Evolutionary conservation across 2,329 filamentous ascomycete species (phyloP).

Genomic region (Magnaporthiopsis rhizophila): DNA sequence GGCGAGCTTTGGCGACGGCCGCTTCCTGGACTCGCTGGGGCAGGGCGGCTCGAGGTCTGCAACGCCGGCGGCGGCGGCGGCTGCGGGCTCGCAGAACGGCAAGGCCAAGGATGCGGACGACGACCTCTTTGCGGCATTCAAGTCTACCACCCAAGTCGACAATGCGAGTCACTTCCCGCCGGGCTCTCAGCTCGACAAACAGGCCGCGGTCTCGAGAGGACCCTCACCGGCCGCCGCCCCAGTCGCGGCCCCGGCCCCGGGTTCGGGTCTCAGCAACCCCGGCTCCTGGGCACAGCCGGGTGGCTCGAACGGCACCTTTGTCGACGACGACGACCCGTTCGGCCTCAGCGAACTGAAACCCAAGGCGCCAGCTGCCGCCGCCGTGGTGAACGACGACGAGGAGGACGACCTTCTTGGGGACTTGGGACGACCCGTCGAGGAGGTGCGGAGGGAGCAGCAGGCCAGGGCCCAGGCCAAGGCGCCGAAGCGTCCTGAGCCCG

Average conservation of each 20-base stretch:
- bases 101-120: constrained; percentile 41
- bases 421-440: constrained; percentile 55
- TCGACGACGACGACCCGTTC: constrained; percentile 83
- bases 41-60: constrained; percentile 17
- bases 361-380: constrained; percentile 22
- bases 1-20: constrained; percentile 66
- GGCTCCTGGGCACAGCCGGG: constrained; percentile 41
- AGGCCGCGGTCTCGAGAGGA: constrained; percentile 22
- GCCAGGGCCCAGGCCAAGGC: constrained; percentile 14
- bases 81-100: constrained; percentile 16
- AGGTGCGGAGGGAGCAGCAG: constrained; percentile 34
- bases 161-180: constrained; percentile 59
- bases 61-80: constrained; percentile 7
- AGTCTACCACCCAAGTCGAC: constrained; percentile 58
- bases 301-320: constrained; percentile 27
- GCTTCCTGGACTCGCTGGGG: constrained; percentile 70
- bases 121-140: constrained; percentile 61
- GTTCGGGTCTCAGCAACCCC: constrained; percentile 44
- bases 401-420: constrained; percentile 61
- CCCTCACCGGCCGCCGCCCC: constrained; percentile 37
- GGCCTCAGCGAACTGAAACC: constrained; percentile 60
- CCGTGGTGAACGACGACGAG: constrained; percentile 29
- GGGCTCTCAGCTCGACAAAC: constrained; percentile 26
- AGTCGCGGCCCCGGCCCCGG: constrained; percentile 24
- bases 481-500: constrained; percentile 26